These are phyloP conservation scores for Monosporascus sp. DNA, from an alignment of 2,329 filamentous ascomycete genomes.

Conservation along the genomic window DNA sequence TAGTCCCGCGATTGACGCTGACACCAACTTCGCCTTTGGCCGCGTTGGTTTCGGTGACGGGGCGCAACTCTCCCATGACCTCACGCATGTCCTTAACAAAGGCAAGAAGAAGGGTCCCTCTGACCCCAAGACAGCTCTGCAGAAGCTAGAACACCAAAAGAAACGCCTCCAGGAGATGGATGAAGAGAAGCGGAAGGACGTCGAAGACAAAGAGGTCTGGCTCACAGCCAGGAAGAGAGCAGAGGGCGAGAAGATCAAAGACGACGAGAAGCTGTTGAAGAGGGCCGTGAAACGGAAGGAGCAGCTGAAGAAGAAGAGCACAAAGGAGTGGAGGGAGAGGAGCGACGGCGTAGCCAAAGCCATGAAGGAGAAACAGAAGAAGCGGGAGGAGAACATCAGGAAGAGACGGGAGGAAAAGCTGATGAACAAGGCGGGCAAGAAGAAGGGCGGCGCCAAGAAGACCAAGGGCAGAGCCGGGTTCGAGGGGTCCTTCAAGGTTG, in stretches of 20 bases:
- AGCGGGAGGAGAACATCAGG: slow-evolving; percentile 72
- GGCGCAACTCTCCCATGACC: slow-evolving; percentile 67
- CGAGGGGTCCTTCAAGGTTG: slow-evolving; percentile 59
- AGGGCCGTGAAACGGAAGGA: slow-evolving; percentile 95
- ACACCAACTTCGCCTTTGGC: slow-evolving; percentile 80
- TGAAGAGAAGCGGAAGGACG: slow-evolving; percentile 73
- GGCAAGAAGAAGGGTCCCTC: slow-evolving; percentile 76
- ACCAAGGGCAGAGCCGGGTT: slow-evolving; percentile 55
- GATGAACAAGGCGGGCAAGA: slow-evolving; percentile 53
- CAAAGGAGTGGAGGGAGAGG: slow-evolving; percentile 78
- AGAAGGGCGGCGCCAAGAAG: slow-evolving; percentile 37
- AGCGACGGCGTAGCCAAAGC: slow-evolving; percentile 67
- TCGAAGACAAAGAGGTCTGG: slow-evolving; percentile 93
- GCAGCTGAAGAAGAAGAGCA: slow-evolving; percentile 82
- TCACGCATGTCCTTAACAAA: slow-evolving; percentile 56
- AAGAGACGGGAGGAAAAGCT: slow-evolving; percentile 71
- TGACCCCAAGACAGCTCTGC: slow-evolving; percentile 81
- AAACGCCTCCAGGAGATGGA: slow-evolving; percentile 71
- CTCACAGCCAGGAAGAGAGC: slow-evolving; percentile 82
- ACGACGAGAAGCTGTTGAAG: slow-evolving; percentile 83
- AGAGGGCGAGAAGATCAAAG: slow-evolving; percentile 82
- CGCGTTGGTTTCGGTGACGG: slow-evolving; percentile 89
- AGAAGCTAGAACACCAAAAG: slow-evolving; percentile 81
- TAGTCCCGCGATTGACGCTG: slow-evolving; percentile 47
- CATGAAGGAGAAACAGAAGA: slow-evolving; percentile 74